A percentile compares a stretch with the other conserved stretches of the same genome.
These are phyloP conservation scores for Hyparrhenia diplandra DNA, from an alignment of 176 grass and related monocot genomes.

Conservation along the genomic window DNA sequence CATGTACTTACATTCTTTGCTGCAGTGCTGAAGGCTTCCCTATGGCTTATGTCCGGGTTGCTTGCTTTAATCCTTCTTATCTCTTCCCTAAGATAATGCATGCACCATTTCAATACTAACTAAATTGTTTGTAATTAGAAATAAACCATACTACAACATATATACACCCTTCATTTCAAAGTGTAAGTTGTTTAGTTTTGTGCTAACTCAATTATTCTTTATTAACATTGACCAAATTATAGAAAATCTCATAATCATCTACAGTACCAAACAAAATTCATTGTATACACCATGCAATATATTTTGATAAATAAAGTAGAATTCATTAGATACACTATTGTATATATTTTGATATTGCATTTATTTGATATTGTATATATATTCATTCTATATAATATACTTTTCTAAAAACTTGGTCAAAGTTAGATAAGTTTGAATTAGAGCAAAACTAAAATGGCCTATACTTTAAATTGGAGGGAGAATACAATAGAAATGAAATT, in stretches of 20 bases:
- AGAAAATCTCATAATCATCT: background rate
- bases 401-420: background rate
- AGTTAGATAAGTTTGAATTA: background rate
- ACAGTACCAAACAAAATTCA: background rate
- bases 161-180: background rate
- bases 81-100: slow-evolving; percentile 47
- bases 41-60: slow-evolving; percentile 72
- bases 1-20: slow-evolving; percentile 63
- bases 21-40: slow-evolving; percentile 76
- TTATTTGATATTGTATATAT: no score
- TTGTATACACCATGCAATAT: background rate
- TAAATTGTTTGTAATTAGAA: background rate
- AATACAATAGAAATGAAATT: background rate
- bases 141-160: background rate
- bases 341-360: no score
- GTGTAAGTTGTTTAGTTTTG: background rate
- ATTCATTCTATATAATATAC: no score
- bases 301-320: no score
- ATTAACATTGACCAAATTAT: background rate
- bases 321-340: no score
- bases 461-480: background rate
- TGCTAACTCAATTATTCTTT: background rate
- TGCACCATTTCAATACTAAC: background rate
- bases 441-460: background rate
- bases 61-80: slow-evolving; percentile 69